Percentiles rank a stretch among this genome's conserved stretches.
phyloP scores from a whole-genome alignment of 1,284 basidiomycete genomes.

The Marasmius oreades region DNA sequence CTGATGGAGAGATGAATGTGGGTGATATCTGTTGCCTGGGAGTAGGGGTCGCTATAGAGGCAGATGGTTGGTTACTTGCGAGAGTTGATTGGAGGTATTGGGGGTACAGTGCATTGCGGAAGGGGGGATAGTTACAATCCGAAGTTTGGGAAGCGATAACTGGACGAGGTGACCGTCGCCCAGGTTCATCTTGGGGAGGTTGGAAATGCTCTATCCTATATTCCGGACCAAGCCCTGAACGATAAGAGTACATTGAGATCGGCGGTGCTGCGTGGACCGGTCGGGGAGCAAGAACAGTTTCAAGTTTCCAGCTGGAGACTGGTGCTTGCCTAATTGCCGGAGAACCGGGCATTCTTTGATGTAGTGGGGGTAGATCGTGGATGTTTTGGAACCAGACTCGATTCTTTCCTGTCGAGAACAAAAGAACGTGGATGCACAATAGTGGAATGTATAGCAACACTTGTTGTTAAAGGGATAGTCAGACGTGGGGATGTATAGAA shows the following conservation, averaged over 20 bases:
- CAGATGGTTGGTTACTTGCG: slow-evolving; percentile 4
- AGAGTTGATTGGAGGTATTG: slow-evolving; percentile 24
- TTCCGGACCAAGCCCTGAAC: slow-evolving; percentile 34
- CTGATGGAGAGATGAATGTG: slow-evolving; percentile 7
- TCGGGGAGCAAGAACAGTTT: slow-evolving; percentile 38
- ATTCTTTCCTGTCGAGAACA: slow-evolving; percentile 35
- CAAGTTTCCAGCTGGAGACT: slow-evolving; percentile 2
- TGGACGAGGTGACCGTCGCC: slow-evolving; percentile 19
- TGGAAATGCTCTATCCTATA: slow-evolving; percentile 48
- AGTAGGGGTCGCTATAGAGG: background rate
- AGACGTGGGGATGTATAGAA: background rate
- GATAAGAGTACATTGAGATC: slow-evolving; percentile 28
- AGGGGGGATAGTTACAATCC: slow-evolving; percentile 5
- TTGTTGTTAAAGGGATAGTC: slow-evolving; percentile 15
- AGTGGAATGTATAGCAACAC: slow-evolving; percentile 36
- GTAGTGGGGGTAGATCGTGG: slow-evolving; percentile 37
- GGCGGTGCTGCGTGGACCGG: slow-evolving; percentile 35
- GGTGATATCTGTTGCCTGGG: slow-evolving; percentile 3
- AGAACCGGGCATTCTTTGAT: slow-evolving; percentile 26
- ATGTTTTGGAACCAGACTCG: slow-evolving; percentile 52
- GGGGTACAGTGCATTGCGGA: slow-evolving; percentile 27
- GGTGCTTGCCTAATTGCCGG: slow-evolving; percentile 30
- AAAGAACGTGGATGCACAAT: slow-evolving; percentile 28
- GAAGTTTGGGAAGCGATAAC: slow-evolving; percentile 17
- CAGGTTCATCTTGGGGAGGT: slow-evolving; percentile 18